A percentile compares a stretch with the other conserved stretches of the same genome.
These are phyloP conservation scores for Pelargonium citronellum DNA, from an alignment of 441 rosid genomes.

Conservation along the genomic window DNA sequence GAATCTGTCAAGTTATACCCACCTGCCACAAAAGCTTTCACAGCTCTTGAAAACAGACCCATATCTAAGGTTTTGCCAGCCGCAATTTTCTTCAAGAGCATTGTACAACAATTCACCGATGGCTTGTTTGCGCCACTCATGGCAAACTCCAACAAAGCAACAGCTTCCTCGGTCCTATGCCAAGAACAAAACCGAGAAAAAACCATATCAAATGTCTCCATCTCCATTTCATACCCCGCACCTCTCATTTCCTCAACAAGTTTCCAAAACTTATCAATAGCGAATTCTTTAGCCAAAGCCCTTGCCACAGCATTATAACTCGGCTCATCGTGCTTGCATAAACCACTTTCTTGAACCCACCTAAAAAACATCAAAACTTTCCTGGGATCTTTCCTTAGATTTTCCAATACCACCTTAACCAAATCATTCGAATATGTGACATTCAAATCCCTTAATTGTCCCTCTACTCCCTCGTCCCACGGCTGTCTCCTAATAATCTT, in stretches of 20 bases:
- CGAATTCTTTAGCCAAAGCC: conserved; percentile 70
- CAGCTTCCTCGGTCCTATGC: conserved; percentile 65
- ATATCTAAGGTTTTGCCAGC: conserved; percentile 53
- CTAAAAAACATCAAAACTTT: conserved; percentile 72
- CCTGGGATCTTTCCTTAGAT: conserved; percentile 51
- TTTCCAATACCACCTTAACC: conserved; percentile 57
- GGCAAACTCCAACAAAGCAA: conserved; percentile 62
- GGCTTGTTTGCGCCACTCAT: conserved; percentile 61
- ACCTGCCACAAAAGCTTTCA: conserved; percentile 38
- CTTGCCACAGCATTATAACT: conserved; percentile 71
- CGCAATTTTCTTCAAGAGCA: conserved; percentile 59
- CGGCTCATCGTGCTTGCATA: conserved; percentile 44
- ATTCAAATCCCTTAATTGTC: conserved; percentile 38
- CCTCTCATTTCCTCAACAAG: conserved; percentile 57
- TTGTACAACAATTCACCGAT: conserved; percentile 34
- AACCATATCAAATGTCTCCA: conserved; percentile 50
- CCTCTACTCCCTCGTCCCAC: conserved; percentile 66
- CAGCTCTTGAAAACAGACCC: conserved; percentile 56
- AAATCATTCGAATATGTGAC: conserved; percentile 41
- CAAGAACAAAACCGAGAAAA: conserved; percentile 48
- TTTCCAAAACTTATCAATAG: conserved; percentile 70
- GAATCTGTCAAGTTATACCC: conserved; percentile 56
- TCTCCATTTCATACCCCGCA: conserved; percentile 55
- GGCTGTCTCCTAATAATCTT: conserved; percentile 55
- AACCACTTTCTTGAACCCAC: conserved; percentile 66